These are phyloP conservation scores for Paraconiothyrium sp. DNA, from an alignment of 2,329 filamentous ascomycete genomes.

Conservation along the genomic window DNA sequence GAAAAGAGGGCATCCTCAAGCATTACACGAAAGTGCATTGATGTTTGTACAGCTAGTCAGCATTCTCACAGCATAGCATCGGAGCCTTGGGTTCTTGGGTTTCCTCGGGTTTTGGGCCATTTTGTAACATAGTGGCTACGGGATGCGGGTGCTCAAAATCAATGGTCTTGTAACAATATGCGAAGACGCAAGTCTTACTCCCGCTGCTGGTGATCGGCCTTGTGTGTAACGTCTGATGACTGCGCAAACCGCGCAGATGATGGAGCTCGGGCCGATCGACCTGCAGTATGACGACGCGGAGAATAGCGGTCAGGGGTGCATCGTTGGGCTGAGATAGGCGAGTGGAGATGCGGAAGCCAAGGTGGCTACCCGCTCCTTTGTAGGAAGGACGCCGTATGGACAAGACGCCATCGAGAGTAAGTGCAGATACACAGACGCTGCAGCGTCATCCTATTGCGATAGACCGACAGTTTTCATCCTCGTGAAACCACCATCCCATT, in stretches of 20 bases:
- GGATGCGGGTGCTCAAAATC: conserved; percentile 37
- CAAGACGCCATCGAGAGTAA: no score
- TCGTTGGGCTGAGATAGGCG: conserved; percentile 37
- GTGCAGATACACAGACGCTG: no score
- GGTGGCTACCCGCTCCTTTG: conserved; percentile 20
- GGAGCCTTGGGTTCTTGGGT: conserved; percentile 42
- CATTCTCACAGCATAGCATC: conserved; percentile 50
- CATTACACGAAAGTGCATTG: conserved; percentile 33
- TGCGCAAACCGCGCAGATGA: conserved; percentile 15
- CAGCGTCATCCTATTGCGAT: no score
- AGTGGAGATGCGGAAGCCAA: conserved; percentile 37
- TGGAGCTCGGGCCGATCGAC: conserved; percentile 21
- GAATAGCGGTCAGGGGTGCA: conserved; percentile 33
- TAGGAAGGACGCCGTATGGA: conserved; percentile 9
- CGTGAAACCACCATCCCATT: no score
- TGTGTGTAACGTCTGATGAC: not conserved
- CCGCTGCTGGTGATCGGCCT: not conserved
- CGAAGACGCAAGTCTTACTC: no score
- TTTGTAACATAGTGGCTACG: conserved; percentile 43
- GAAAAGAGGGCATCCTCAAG: conserved; percentile 28
- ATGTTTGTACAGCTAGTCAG: conserved; percentile 39
- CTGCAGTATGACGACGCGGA: conserved; percentile 39
- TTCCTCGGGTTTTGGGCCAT: conserved; percentile 35
- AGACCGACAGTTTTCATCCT: no score
- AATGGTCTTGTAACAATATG: conserved; percentile 35